Conservation (phyloP, 2,329 filamentous ascomycete genomes). For the Pseudogymnoascus sp. region DNA sequence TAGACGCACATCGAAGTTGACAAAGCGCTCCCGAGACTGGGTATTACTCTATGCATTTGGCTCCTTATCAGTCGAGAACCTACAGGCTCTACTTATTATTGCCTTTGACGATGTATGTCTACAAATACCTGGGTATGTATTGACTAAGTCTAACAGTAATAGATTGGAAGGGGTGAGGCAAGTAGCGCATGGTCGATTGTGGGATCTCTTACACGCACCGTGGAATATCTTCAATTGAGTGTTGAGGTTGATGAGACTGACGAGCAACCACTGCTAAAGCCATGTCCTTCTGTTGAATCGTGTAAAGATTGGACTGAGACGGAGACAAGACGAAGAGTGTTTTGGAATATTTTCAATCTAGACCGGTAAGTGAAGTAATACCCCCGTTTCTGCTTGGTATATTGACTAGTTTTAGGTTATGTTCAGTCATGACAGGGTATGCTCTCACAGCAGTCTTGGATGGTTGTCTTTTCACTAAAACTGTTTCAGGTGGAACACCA, state of each 20-base stretch:
- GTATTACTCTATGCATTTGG: conserved; percentile 30
- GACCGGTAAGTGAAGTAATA: conserved; percentile 21
- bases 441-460: not conserved
- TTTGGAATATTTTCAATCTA: conserved; percentile 35
- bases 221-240: conserved; percentile 31
- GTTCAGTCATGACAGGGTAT: conserved; percentile 14
- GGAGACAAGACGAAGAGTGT: conserved; percentile 34
- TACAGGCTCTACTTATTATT: conserved; percentile 32
- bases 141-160: not conserved
- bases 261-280: conserved; percentile 23
- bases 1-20: conserved; percentile 12
- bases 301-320: conserved; percentile 30
- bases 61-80: conserved; percentile 29
- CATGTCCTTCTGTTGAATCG: conserved; percentile 25
- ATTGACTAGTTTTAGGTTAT: conserved; percentile 13
- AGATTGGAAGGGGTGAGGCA: conserved; percentile 29
- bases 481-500: conserved; percentile 31
- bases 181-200: conserved; percentile 32
- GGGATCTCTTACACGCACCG: conserved; percentile 31
- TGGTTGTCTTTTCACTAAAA: not conserved
- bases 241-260: conserved; percentile 28
- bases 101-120: conserved; percentile 30
- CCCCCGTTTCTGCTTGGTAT: not conserved
- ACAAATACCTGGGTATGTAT: not conserved
- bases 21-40: conserved; percentile 18